Evolutionary conservation across 345 rosid species (phyloP).

Genomic region (Kernera saxatilis): DNA sequence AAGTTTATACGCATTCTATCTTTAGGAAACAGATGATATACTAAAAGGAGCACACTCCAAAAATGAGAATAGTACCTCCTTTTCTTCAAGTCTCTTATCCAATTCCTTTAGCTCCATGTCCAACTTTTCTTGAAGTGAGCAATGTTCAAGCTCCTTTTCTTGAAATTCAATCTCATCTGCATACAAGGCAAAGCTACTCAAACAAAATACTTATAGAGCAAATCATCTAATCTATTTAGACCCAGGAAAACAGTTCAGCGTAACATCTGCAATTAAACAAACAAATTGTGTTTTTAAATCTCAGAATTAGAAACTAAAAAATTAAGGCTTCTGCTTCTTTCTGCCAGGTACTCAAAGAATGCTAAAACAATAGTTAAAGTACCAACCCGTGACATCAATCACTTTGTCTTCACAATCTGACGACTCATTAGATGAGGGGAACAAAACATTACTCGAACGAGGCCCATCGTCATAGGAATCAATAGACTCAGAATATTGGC

Average conservation of each 20-base stretch:
- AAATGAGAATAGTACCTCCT: constrained; percentile 56
- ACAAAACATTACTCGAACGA: constrained; percentile 41
- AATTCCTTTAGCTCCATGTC: constrained; percentile 88
- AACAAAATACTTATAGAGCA: not conserved
- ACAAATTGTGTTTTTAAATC: not conserved
- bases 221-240: not conserved
- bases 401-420: constrained; percentile 52
- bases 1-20: not conserved
- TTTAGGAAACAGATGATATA: not conserved
- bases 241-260: not conserved
- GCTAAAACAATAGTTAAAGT: not conserved
- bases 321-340: not conserved
- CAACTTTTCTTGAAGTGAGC: constrained; percentile 81
- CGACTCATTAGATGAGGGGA: constrained; percentile 52
- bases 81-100: constrained; percentile 82
- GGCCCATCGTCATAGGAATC: constrained; percentile 63
- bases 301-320: not conserved
- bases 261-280: not conserved
- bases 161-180: constrained; percentile 67
- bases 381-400: constrained; percentile 49
- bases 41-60: not conserved
- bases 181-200: constrained; percentile 8
- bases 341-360: not conserved
- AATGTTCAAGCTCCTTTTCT: constrained; percentile 83
- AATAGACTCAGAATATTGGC: constrained; percentile 35